These are phyloP conservation scores for Panaeolus cyanescens DNA, from an alignment of 768 basidiomycete species.

Conservation along the genomic window DNA sequence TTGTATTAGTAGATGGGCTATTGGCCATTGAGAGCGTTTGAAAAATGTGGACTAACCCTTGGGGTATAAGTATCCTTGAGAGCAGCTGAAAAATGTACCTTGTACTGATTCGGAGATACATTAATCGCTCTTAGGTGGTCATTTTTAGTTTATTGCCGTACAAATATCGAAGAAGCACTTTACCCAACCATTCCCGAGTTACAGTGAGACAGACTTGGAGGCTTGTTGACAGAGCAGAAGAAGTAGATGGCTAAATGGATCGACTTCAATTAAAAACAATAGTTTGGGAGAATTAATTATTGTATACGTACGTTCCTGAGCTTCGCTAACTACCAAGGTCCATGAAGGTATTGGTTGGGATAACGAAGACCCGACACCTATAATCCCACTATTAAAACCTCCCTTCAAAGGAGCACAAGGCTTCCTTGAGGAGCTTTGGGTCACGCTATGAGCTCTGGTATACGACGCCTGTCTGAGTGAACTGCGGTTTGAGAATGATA, in stretches of 20 bases:
- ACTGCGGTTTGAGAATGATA: not conserved
- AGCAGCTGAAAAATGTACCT: constrained; percentile 27
- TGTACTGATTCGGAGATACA: constrained; percentile 22
- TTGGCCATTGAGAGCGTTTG: not conserved
- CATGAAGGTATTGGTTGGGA: constrained; percentile 25
- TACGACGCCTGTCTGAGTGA: not conserved
- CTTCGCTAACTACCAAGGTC: constrained; percentile 36
- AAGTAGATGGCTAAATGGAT: constrained; percentile 14
- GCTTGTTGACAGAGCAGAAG: constrained; percentile 35
- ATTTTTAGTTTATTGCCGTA: not conserved
- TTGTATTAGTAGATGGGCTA: no score
- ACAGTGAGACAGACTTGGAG: constrained; percentile 41
- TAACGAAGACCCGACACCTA: constrained; percentile 20
- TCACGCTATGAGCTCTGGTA: constrained; percentile 20
- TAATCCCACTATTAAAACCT: constrained; percentile 42
- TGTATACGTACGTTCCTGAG: constrained; percentile 18
- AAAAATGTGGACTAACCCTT: constrained; percentile 17
- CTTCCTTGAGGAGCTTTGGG: constrained; percentile 34
- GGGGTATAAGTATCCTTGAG: constrained; percentile 25
- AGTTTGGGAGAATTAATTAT: not conserved
- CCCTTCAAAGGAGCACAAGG: constrained; percentile 41
- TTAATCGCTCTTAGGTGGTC: constrained; percentile 35
- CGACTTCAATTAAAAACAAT: not conserved
- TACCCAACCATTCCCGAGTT: constrained; percentile 42
- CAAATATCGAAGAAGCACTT: constrained; percentile 7